Percentiles rank a stretch among this genome's conserved stretches.
Evolutionary conservation across 345 rosid species (phyloP).

Genomic region (Populus alba): DNA sequence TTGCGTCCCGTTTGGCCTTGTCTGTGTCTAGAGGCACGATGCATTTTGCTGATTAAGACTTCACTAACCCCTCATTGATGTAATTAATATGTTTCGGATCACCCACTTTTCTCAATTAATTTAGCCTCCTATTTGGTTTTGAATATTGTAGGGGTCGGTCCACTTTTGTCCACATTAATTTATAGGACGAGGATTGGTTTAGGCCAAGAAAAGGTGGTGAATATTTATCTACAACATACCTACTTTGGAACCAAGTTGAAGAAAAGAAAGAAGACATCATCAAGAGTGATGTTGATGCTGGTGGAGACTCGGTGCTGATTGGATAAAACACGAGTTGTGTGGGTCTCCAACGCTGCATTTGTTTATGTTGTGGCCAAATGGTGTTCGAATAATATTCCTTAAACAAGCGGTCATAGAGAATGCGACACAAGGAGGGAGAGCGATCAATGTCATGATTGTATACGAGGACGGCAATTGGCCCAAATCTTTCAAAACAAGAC

Average conservation of each 20-base stretch:
- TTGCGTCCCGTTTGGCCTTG: background rate
- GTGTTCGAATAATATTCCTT: background rate
- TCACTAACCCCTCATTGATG: background rate
- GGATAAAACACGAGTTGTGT: background rate
- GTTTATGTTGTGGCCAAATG: slow-evolving; percentile 1
- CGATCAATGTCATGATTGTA: background rate
- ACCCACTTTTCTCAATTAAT: background rate
- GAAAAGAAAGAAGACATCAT: background rate
- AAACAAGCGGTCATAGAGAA: background rate
- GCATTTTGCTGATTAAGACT: slow-evolving; percentile 9
- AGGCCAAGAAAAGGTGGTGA: background rate
- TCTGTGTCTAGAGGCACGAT: background rate
- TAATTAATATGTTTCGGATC: background rate
- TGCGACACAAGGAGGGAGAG: background rate
- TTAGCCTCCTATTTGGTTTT: background rate
- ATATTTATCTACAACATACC: background rate
- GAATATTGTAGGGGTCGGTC: background rate
- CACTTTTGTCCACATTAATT: background rate
- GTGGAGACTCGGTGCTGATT: background rate
- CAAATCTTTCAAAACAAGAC: background rate
- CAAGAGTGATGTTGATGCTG: background rate
- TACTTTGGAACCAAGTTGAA: background rate
- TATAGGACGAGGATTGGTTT: background rate
- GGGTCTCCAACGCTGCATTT: too few species aligned
- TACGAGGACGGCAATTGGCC: background rate